phyloP scores from a whole-genome alignment of 805 yeast genomes.

The Candida railenensis region DNA sequence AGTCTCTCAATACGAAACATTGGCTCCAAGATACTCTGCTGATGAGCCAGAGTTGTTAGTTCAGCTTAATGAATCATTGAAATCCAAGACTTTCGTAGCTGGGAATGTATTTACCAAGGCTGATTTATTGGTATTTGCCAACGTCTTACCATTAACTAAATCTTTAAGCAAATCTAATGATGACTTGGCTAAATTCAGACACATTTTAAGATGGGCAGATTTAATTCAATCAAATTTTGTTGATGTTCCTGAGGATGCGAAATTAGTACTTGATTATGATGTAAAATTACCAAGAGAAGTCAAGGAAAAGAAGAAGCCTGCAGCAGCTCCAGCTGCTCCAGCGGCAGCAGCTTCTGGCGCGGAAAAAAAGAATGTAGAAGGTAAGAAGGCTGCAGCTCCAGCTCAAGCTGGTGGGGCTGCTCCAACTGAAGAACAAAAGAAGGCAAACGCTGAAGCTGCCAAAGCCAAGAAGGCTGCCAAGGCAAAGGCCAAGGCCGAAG shows the following conservation, averaged over 20 bases:
- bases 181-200: slow-evolving; percentile 67
- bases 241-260: slow-evolving; percentile 49
- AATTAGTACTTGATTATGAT: slow-evolving; percentile 56
- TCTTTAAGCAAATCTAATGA: slow-evolving; percentile 50
- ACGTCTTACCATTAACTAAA: slow-evolving; percentile 59
- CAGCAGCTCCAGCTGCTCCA: slow-evolving; percentile 23
- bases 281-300: slow-evolving; percentile 73
- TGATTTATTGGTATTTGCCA: slow-evolving; percentile 71
- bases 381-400: slow-evolving; percentile 44
- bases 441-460: slow-evolving; percentile 52
- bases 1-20: slow-evolving; percentile 75
- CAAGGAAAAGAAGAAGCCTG: slow-evolving; percentile 57
- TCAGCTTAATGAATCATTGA: slow-evolving; percentile 64
- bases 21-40: slow-evolving; percentile 53
- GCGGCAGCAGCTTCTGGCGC: slow-evolving; percentile 17
- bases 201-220: slow-evolving; percentile 90
- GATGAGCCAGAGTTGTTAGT: slow-evolving; percentile 38
- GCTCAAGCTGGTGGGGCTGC: slow-evolving; percentile 18
- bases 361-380: slow-evolving; percentile 36
- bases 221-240: slow-evolving; percentile 70
- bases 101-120: slow-evolving; percentile 65
- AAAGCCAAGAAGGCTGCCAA: slow-evolving; percentile 64
- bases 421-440: slow-evolving; percentile 42
- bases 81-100: slow-evolving; percentile 66
- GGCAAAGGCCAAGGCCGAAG: slow-evolving; percentile 58